Evolutionary conservation across 2,329 filamentous ascomycete genomes (phyloP).

Genomic region (Pezicula rhizophila): DNA sequence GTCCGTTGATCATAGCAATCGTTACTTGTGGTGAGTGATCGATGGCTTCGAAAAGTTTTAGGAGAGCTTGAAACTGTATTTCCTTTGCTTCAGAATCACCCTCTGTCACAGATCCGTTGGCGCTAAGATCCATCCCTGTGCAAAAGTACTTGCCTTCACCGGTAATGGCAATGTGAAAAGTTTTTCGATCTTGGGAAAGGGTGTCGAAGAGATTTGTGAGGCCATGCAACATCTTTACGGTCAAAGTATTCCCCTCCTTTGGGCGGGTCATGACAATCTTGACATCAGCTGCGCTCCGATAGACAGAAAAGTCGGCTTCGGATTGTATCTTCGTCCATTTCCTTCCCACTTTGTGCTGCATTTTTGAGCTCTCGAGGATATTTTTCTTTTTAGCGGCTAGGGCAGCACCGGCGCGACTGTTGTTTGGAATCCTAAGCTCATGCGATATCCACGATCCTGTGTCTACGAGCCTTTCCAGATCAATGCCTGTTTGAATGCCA

Average conservation of each 20-base stretch:
- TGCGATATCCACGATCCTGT: conserved; percentile 53
- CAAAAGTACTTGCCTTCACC: conserved; percentile 33
- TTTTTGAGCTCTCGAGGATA: conserved; percentile 6
- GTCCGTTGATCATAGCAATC: conserved; percentile 34
- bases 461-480: conserved; percentile 45
- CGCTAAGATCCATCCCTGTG: conserved; percentile 32
- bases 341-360: background rate
- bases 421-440: conserved; percentile 41
- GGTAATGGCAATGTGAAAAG: conserved; percentile 30
- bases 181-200: conserved; percentile 13
- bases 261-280: conserved; percentile 30
- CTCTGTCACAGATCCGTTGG: no score
- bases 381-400: conserved; percentile 6
- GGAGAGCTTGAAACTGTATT: conserved; percentile 7
- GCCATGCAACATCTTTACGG: conserved; percentile 28
- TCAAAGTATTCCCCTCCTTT: conserved; percentile 33
- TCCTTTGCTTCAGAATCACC: conserved; percentile 5
- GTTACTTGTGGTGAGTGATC: conserved; percentile 34
- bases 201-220: conserved; percentile 25
- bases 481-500: conserved; percentile 53
- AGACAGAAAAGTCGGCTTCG: no score
- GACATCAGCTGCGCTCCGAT: no score
- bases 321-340: background rate
- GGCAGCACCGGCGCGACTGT: conserved; percentile 41
- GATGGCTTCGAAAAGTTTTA: conserved; percentile 30